Conservation (phyloP, 371 early-diverging fungal genomes). For the Mortierella sp. region DNA sequence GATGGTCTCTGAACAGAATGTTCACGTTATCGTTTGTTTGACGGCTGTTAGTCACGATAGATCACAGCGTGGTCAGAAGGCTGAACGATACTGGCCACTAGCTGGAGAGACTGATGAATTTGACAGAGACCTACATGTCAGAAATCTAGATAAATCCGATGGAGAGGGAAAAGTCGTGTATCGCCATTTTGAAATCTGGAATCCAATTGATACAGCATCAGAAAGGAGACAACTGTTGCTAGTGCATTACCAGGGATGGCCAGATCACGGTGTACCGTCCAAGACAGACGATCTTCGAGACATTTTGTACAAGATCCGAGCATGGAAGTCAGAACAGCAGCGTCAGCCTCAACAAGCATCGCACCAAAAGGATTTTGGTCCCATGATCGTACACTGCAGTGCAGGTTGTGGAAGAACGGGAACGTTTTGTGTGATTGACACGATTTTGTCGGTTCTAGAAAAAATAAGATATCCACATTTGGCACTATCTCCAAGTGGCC, state of each 20-base stretch:
- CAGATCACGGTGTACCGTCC: slow-evolving; percentile 86
- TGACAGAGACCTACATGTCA: slow-evolving; percentile 22
- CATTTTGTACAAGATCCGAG: slow-evolving; percentile 54
- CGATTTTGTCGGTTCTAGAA: slow-evolving; percentile 55
- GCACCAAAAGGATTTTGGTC: slow-evolving; percentile 50
- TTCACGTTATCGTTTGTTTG: slow-evolving; percentile 86
- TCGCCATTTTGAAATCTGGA: slow-evolving; percentile 42
- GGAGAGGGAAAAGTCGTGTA: slow-evolving; percentile 13
- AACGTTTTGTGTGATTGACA: slow-evolving; percentile 88
- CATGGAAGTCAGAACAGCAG: slow-evolving; percentile 26
- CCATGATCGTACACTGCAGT: slow-evolving; percentile 83
- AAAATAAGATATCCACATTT: slow-evolving; percentile 35
- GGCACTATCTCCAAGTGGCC: slow-evolving; percentile 1
- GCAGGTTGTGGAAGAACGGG: slow-evolving; percentile 99
- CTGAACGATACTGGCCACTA: slow-evolving; percentile 81
- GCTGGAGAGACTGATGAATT: slow-evolving; percentile 34
- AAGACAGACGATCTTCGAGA: slow-evolving; percentile 60
- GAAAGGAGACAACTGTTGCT: slow-evolving; percentile 23
- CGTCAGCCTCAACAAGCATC: neutral
- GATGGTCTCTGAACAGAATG: slow-evolving; percentile 85
- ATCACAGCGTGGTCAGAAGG: slow-evolving; percentile 69
- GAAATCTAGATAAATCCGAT: slow-evolving; percentile 19
- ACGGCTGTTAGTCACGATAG: slow-evolving; percentile 81
- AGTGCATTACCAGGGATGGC: slow-evolving; percentile 90
- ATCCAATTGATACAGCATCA: neutral